Base-by-base conservation (phyloP, 108 stramenopile genomes). In the Bacterosira constricta region DNA sequence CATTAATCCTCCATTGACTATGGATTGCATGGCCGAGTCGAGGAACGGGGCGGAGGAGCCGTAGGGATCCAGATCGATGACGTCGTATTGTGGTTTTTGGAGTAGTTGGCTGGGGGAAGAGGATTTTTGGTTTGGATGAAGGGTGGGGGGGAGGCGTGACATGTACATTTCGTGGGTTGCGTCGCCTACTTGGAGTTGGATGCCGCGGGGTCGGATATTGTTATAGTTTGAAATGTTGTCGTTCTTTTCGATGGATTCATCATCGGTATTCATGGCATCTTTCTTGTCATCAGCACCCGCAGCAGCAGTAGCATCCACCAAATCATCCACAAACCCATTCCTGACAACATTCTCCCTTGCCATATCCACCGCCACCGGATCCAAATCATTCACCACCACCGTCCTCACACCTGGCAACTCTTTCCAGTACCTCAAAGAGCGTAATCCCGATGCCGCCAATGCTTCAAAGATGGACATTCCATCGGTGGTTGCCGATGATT, bases 21-120 rank as follows among this genome's bases (percentile, higher is more conserved):
- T 87, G 32, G 88, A 73, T 83, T 96, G 95, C n/a, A 99, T 84
- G 4, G 98, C 96, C 5, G 85, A 88, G 75, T 99, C 99, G 11
- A 98, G 59, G 69, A 99, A 99, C 6, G 98, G 97, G 8, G 96
- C 94, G 30, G 97, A 95, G n/a, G 86, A 82, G 0, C 99, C 99
- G 75, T 99, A 99, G 13, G 99, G 99, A 81, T 99, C 99, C 21
- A 99, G 77, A 69, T 99, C 99, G 74, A 99, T 96, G 47, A 99
- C 97, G 72, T 99, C 97, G 55, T 82, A 82, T 62, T 86, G 85
- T 20, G 81, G 80, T 44, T 78, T 82, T 63, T 80, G 83, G 60
- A 85, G 47, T 7, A 37, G 69, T 47, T 79, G 68, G 30, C 62
- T 56, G 18, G 62, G 55, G 50, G 77, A 63, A 23, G 23, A 41